These are phyloP conservation scores for Podospora tetraspora DNA, from an alignment of 495 filamentous ascomycete species.

Conservation along the genomic window DNA sequence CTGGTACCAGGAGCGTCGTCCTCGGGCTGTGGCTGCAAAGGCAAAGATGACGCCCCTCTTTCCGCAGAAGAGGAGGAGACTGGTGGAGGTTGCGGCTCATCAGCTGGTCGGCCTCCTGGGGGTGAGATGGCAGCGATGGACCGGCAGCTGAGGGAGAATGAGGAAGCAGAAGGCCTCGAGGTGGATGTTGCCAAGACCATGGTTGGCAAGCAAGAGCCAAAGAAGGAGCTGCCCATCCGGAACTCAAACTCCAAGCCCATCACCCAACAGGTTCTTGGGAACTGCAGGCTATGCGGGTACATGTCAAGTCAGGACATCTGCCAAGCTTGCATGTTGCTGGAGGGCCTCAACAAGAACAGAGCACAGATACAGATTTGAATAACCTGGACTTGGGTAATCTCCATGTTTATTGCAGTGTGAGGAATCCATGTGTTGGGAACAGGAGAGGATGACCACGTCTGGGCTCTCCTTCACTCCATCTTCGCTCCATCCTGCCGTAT, in stretches of 20 bases:
- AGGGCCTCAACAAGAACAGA: slow-evolving; percentile 86
- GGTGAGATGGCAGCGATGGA: slow-evolving; percentile 96
- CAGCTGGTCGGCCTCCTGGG: slow-evolving; percentile 62
- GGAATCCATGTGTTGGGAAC: background rate
- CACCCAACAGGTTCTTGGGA: slow-evolving; percentile 66
- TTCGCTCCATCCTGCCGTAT: background rate
- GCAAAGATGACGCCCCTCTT: slow-evolving; percentile 31
- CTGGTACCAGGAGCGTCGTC: slow-evolving; percentile 61
- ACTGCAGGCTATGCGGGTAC: slow-evolving; percentile 85
- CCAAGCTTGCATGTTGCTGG: slow-evolving; percentile 87
- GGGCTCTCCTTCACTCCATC: background rate
- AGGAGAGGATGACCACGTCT: background rate
- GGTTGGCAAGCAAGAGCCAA: slow-evolving; percentile 9
- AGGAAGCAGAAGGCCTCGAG: slow-evolving; percentile 59
- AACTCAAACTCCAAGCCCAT: slow-evolving; percentile 23
- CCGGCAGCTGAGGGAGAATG: slow-evolving; percentile 63
- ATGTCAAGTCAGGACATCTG: slow-evolving; percentile 93
- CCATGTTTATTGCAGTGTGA: background rate
- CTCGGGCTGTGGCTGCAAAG: slow-evolving; percentile 35
- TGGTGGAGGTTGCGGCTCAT: slow-evolving; percentile 68
- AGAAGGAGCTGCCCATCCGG: slow-evolving; percentile 19
- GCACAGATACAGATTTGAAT: slow-evolving; percentile 65
- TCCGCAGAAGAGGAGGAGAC: slow-evolving; percentile 54
- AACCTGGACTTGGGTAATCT: slow-evolving; percentile 12
- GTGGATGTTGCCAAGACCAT: slow-evolving; percentile 58